Percentiles rank a stretch among this genome's conserved stretches.
phyloP scores from a whole-genome alignment of 2,329 filamentous ascomycete genomes.

The Calonectria fujianensis region DNA sequence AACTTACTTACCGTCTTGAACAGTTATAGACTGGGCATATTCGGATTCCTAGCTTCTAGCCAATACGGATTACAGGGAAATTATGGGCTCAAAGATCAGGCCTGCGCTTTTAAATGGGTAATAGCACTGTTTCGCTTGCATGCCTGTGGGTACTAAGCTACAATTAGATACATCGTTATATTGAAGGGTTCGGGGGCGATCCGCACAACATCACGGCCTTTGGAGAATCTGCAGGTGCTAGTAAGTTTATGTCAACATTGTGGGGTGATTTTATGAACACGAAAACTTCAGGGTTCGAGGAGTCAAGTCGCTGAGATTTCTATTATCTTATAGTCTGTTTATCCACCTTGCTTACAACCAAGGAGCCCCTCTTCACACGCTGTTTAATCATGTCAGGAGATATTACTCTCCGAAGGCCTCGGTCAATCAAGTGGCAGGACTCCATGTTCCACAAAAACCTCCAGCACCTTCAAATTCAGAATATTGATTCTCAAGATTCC shows the following conservation, averaged over 20 bases:
- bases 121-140: neutral
- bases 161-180: neutral
- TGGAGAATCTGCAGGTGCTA: neutral
- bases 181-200: neutral
- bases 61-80: neutral
- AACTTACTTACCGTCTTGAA: neutral
- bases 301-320: too few relatives aligned
- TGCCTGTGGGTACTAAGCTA: neutral
- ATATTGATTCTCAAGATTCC: neutral
- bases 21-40: neutral
- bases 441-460: neutral
- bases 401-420: neutral
- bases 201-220: neutral
- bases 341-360: neutral
- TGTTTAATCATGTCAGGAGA: neutral
- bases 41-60: neutral
- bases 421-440: neutral
- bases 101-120: slow-evolving; percentile 2
- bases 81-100: neutral
- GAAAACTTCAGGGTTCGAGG: too few relatives aligned
- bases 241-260: neutral
- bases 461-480: neutral
- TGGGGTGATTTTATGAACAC: too few relatives aligned
- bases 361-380: neutral
- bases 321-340: neutral